These are phyloP conservation scores for Houttuynia cordata DNA, from an alignment of 164 flowering plant genomes.

Conservation along the genomic window DNA sequence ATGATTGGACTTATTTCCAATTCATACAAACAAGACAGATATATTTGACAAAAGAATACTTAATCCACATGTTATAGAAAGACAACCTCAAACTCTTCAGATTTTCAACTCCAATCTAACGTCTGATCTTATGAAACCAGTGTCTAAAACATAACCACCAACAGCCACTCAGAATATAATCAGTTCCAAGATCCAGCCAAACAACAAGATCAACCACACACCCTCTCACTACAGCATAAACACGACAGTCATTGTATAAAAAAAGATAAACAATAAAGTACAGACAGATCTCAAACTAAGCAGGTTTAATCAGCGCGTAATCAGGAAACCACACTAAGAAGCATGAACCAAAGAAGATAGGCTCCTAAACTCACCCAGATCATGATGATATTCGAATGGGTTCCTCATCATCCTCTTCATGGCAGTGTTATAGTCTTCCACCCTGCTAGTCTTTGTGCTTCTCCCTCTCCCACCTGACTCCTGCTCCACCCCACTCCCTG, in stretches of 20 bases:
- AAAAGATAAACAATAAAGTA: not conserved
- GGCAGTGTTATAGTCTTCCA: slow-evolving; percentile 75
- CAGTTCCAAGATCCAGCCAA: not conserved
- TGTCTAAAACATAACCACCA: not conserved
- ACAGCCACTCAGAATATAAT: not conserved
- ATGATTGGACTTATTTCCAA: too few species aligned
- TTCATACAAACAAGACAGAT: too few species aligned
- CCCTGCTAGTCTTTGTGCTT: slow-evolving; percentile 19
- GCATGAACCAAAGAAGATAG: not conserved
- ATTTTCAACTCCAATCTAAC: too few species aligned
- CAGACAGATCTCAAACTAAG: too few species aligned
- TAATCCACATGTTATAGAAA: too few species aligned
- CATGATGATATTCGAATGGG: slow-evolving; percentile 93
- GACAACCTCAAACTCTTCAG: too few species aligned
- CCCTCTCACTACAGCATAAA: not conserved
- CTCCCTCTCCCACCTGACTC: slow-evolving; percentile 16
- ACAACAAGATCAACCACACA: not conserved
- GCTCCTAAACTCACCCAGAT: slow-evolving; percentile 43
- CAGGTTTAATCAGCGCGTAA: too few species aligned
- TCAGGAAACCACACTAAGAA: too few species aligned
- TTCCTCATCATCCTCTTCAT: slow-evolving; percentile 95
- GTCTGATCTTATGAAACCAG: too few species aligned
- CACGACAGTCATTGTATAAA: not conserved
- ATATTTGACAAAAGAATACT: too few species aligned
- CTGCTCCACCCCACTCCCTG: slow-evolving; percentile 25